Evolutionary conservation across 352 stramenopile genomes (phyloP).

Genomic region (Phytophthora vignae): DNA sequence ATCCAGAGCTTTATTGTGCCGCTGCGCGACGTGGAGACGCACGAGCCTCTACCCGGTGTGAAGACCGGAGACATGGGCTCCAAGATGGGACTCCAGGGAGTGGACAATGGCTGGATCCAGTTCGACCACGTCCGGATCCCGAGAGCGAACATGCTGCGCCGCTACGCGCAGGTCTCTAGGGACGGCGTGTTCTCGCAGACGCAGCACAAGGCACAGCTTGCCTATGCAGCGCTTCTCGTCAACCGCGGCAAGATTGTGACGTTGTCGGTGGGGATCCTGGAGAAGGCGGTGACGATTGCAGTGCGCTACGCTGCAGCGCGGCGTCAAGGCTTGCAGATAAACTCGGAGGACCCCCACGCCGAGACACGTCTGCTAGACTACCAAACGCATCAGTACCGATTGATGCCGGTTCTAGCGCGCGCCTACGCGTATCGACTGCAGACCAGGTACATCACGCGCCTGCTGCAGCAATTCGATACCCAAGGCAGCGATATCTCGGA

Average conservation of each 20-base stretch:
- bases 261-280: slow-evolving; percentile 78
- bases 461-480: slow-evolving; percentile 89
- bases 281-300: slow-evolving; percentile 93
- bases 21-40: slow-evolving; percentile 88
- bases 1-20: slow-evolving; percentile 97
- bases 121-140: slow-evolving; percentile 82
- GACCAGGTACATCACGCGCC: slow-evolving; percentile 80
- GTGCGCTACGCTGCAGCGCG: slow-evolving; percentile 94
- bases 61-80: slow-evolving; percentile 72
- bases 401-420: slow-evolving; percentile 92
- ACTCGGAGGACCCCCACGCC: slow-evolving; percentile 50
- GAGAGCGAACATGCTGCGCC: slow-evolving; percentile 78
- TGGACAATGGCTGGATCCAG: slow-evolving; percentile 85
- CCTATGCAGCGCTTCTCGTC: slow-evolving; percentile 78
- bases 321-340: slow-evolving; percentile 83
- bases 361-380: slow-evolving; percentile 95
- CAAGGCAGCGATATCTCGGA: slow-evolving; percentile 73
- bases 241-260: slow-evolving; percentile 84
- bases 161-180: slow-evolving; percentile 70
- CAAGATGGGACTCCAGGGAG: slow-evolving; percentile 77
- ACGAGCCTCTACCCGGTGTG: slow-evolving; percentile 58
- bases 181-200: slow-evolving; percentile 70
- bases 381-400: slow-evolving; percentile 94
- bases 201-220: slow-evolving; percentile 67
- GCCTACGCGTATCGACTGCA: slow-evolving; percentile 95